These are phyloP conservation scores for Wickerhamiella galacta DNA, from an alignment of 805 yeast species.

Conservation along the genomic window DNA sequence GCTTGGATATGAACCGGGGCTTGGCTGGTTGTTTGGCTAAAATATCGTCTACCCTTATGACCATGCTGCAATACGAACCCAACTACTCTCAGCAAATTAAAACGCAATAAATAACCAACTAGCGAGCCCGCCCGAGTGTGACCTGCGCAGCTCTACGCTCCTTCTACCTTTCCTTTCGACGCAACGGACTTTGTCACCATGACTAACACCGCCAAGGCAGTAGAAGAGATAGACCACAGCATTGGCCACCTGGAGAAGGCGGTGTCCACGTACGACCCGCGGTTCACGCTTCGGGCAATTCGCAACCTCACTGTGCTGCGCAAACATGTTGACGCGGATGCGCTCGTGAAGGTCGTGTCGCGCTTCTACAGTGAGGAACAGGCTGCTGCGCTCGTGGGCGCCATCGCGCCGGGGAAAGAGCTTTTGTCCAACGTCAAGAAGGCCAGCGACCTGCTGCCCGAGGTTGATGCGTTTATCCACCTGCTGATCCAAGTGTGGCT, in stretches of 20 bases:
- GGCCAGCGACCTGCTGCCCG: constrained; percentile 38
- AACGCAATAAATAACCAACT: too few species aligned
- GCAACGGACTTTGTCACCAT: too few species aligned
- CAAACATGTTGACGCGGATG: not conserved
- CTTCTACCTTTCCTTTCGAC: not conserved
- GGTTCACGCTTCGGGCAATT: constrained; percentile 71
- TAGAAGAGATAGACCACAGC: constrained; percentile 21
- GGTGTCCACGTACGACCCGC: constrained; percentile 60
- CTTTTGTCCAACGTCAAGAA: not conserved
- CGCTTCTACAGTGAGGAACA: not conserved
- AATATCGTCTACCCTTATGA: not conserved
- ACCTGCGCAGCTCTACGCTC: too few species aligned
- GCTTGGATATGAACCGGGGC: constrained; percentile 6
- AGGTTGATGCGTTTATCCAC: constrained; percentile 63
- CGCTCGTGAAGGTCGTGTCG: not conserved
- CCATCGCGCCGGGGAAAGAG: constrained; percentile 16
- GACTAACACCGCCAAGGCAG: constrained; percentile 4
- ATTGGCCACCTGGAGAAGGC: constrained; percentile 42
- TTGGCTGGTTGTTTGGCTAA: constrained; percentile 2
- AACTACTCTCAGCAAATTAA: not conserved
- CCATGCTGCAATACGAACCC: not conserved
- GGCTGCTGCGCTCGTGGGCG: constrained; percentile 5
- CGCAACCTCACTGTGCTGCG: constrained; percentile 42
- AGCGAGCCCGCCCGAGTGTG: too few species aligned
- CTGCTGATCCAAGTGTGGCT: constrained; percentile 62